Percentiles rank a stretch among this genome's conserved stretches.
These are phyloP conservation scores for Fusarium newnesense DNA, from an alignment of 2,329 filamentous ascomycete genomes.

Conservation along the genomic window DNA sequence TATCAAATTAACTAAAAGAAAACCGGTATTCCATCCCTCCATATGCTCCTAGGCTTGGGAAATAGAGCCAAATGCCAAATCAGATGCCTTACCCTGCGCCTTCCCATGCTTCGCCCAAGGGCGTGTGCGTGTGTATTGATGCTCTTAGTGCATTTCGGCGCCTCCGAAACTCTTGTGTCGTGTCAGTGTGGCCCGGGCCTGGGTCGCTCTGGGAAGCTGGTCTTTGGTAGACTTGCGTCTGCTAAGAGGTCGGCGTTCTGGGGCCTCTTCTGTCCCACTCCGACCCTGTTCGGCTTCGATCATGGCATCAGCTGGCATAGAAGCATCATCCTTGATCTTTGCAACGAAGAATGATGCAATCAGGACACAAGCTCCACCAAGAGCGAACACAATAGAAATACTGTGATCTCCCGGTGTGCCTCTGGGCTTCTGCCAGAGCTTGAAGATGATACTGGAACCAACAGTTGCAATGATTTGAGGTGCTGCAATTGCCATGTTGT, in stretches of 20 bases:
- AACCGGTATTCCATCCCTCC: slow-evolving; percentile 4
- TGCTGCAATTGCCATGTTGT: slow-evolving; percentile 93
- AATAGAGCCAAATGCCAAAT: slow-evolving; percentile 18
- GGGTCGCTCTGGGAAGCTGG: slow-evolving; percentile 54
- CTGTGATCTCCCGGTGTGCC: slow-evolving; percentile 87
- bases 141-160: slow-evolving; percentile 49
- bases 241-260: slow-evolving; percentile 34
- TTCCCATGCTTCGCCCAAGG: slow-evolving; percentile 1
- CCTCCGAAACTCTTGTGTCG: slow-evolving; percentile 62
- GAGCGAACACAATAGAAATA: slow-evolving; percentile 85
- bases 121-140: neutral
- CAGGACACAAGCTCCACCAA: slow-evolving; percentile 83
- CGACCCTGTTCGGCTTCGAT: slow-evolving; percentile 57
- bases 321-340: slow-evolving; percentile 70
- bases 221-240: slow-evolving; percentile 56
- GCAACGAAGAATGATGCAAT: slow-evolving; percentile 79
- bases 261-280: slow-evolving; percentile 46
- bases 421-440: slow-evolving; percentile 84
- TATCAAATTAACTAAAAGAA: neutral
- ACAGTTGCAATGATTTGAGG: slow-evolving; percentile 93
- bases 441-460: slow-evolving; percentile 85
- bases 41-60: slow-evolving; percentile 11
- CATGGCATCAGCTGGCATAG: slow-evolving; percentile 51
- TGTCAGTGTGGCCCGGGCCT: slow-evolving; percentile 58
- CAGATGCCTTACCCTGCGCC: slow-evolving; percentile 17